Evolutionary conservation across 306 rosid genomes (phyloP).

Genomic region (Clitoria ternatea): DNA sequence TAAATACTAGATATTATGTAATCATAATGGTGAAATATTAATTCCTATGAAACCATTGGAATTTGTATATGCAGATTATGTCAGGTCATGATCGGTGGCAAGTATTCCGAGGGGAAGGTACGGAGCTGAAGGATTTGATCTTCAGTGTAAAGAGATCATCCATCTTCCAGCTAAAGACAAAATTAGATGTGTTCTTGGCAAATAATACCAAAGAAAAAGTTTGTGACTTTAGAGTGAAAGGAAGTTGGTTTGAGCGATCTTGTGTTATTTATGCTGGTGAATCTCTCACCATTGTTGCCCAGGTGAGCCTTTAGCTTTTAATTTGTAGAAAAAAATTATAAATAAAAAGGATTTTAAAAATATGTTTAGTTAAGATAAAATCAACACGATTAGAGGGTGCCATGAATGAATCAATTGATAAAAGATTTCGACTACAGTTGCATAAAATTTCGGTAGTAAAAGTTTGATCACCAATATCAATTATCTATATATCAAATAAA

Average conservation of each 20-base stretch:
- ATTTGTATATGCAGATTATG: constrained; percentile 19
- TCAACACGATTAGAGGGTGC: no score
- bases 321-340: no score
- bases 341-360: no score
- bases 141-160: constrained; percentile 40
- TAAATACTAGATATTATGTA: no score
- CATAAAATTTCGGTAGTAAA: no score
- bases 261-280: constrained; percentile 51
- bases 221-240: constrained; percentile 52
- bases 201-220: constrained; percentile 38
- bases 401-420: no score
- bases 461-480: no score
- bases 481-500: no score
- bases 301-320: constrained; percentile 14
- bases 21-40: neutral
- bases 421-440: no score
- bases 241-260: constrained; percentile 50
- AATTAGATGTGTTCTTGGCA: constrained; percentile 60
- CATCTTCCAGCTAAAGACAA: constrained; percentile 43
- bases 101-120: constrained; percentile 33
- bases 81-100: constrained; percentile 37
- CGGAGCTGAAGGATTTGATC: constrained; percentile 20
- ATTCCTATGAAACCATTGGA: neutral
- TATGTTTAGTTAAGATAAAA: no score
- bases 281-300: constrained; percentile 32